A percentile compares a stretch with the other conserved stretches of the same genome.
These are phyloP conservation scores for Moniliella sp. DNA, from an alignment of 1,284 basidiomycete genomes.

Conservation along the genomic window DNA sequence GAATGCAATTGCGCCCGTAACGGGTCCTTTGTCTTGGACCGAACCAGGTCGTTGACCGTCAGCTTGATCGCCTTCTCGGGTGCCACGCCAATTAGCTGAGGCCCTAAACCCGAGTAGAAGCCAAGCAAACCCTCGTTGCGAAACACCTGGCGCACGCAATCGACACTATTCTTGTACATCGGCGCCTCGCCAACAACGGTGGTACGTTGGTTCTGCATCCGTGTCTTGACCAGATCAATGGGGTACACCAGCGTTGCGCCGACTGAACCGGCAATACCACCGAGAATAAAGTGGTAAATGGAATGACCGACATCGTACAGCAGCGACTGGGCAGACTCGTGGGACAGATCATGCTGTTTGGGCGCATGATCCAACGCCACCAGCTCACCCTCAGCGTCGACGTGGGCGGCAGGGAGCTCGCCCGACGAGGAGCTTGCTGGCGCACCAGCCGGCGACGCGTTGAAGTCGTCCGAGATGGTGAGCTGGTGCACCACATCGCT, in stretches of 20 bases:
- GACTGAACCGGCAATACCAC: constrained; percentile 69
- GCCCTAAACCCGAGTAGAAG: constrained; percentile 85
- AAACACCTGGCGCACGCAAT: constrained; percentile 83
- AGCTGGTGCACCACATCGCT: too few species aligned
- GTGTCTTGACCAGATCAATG: constrained; percentile 64
- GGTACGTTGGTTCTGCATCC: constrained; percentile 90
- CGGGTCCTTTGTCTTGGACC: constrained; percentile 63
- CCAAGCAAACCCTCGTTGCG: constrained; percentile 74
- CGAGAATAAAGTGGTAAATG: constrained; percentile 63
- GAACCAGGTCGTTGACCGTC: constrained; percentile 80
- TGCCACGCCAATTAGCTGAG: constrained; percentile 86
- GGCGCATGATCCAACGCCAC: too few species aligned
- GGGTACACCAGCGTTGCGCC: constrained; percentile 83
- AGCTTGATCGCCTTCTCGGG: constrained; percentile 90
- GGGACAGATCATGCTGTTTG: too few species aligned
- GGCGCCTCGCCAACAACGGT: constrained; percentile 30
- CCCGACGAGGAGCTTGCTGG: too few species aligned
- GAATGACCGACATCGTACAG: constrained; percentile 23
- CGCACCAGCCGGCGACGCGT: too few species aligned
- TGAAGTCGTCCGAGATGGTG: too few species aligned
- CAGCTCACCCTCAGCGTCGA: too few species aligned
- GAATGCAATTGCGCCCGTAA: constrained; percentile 73
- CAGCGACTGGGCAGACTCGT: too few species aligned
- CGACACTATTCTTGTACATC: constrained; percentile 37
- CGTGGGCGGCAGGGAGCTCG: too few species aligned